Base-by-base conservation (phyloP, 441 rosid species). In the Syzygium syzygioides region DNA sequence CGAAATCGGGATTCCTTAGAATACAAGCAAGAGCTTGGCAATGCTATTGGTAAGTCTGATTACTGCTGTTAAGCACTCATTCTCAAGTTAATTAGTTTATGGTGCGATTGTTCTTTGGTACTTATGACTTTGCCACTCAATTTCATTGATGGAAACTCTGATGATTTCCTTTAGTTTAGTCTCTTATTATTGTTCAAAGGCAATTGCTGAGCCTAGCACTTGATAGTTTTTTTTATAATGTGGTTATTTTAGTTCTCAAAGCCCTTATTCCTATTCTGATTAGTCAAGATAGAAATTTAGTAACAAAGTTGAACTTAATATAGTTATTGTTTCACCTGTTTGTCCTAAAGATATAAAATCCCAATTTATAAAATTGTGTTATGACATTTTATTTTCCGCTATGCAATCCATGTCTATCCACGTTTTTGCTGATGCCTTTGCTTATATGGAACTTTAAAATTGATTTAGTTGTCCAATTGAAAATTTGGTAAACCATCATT, bases 1-100 rank as follows among this genome's bases (percentile, higher is more conserved):
- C 94, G 94, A 86, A 91, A 92, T 92, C 99, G 99, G 59, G 99
- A 97, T 93, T 93, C 94, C 89, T 89, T 94, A 87, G 98, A 96
- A 87, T 98, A 98, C 93, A 98, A 98, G 90, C 98, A 96, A 94
- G 99, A 97, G 90, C 98, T 98, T 89, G 99, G 99, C 60, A 97
- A 97, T 93, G 98, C 98, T 90, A 96, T 98, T 89, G 99, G 99
- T 98, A 93, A 86, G 85, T 50, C 88, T 91, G 86, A 45, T 88
- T 76, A 12, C 28, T 7, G 17, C 83, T 41, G 10, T 76, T 41
- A 37, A 76, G 83, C 83, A 41, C 52, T 76, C 83, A 76, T 76
- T 76, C n/a, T 76, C n/a, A 12, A 76, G 52, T 76, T 76, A 76
- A 41, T 48, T 76, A 41, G 52, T 6, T 3, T 13, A 41, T 76